Percentiles rank a stretch among this genome's conserved stretches.
Evolutionary conservation across 1,284 basidiomycete genomes (phyloP).

Genomic region (Moesziomyces aphidis): DNA sequence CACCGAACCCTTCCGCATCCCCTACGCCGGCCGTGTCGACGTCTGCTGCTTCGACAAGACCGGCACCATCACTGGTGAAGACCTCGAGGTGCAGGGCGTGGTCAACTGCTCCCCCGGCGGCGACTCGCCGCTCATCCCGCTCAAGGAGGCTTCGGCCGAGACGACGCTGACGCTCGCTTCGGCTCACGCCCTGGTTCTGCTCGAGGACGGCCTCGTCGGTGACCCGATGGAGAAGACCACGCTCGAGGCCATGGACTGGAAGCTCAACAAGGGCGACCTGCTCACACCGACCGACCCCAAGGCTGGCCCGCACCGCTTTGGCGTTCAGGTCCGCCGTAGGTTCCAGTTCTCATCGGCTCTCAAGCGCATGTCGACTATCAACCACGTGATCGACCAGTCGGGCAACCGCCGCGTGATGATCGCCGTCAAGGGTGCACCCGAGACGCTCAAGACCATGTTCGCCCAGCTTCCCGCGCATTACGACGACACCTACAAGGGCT

Average conservation of each 20-base stretch:
- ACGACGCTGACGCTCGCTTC: slow-evolving; percentile 90
- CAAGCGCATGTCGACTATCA: slow-evolving; percentile 66
- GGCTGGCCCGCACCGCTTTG: slow-evolving; percentile 38
- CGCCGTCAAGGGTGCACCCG: slow-evolving; percentile 66
- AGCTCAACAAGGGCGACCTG: slow-evolving; percentile 77
- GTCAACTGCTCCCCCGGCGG: slow-evolving; percentile 51
- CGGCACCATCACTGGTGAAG: slow-evolving; percentile 67
- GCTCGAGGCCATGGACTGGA: slow-evolving; percentile 90
- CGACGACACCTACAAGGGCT: slow-evolving; percentile 66
- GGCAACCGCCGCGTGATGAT: slow-evolving; percentile 52
- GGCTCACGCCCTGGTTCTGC: slow-evolving; percentile 91
- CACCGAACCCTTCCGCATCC: slow-evolving; percentile 68
- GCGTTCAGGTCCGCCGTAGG: slow-evolving; percentile 60
- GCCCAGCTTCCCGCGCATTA: slow-evolving; percentile 60
- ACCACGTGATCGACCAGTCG: slow-evolving; percentile 47
- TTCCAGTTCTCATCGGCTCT: slow-evolving; percentile 67
- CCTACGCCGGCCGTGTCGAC: slow-evolving; percentile 66
- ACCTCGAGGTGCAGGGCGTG: slow-evolving; percentile 66
- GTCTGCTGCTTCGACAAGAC: slow-evolving; percentile 69
- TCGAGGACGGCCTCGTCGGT: slow-evolving; percentile 91
- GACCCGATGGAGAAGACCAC: slow-evolving; percentile 99
- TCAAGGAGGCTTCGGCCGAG: slow-evolving; percentile 80
- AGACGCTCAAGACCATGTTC: slow-evolving; percentile 65
- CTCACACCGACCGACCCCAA: slow-evolving; percentile 45
- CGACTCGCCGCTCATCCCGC: slow-evolving; percentile 74